Evolutionary conservation across 352 stramenopile genomes (phyloP).

Genomic region (Globisporangium nagaii): DNA sequence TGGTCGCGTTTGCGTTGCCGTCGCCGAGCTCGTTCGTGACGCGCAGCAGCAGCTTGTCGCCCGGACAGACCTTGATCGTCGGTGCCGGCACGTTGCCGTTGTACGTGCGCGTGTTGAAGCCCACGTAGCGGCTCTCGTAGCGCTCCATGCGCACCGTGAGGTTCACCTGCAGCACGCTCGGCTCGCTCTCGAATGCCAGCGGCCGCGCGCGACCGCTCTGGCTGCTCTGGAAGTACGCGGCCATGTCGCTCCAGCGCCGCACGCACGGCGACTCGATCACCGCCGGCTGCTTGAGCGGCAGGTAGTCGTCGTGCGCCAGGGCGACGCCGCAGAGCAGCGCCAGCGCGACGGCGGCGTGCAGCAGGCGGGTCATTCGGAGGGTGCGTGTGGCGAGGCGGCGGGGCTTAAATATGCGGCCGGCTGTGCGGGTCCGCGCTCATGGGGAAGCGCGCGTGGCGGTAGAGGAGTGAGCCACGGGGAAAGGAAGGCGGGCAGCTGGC

Average conservation of each 20-base stretch:
- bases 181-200: conserved; percentile 30
- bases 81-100: conserved; percentile 58
- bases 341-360: neutral
- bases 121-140: conserved; percentile 68
- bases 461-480: neutral
- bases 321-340: neutral
- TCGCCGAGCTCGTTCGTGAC: conserved; percentile 47
- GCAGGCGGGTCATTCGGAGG: neutral
- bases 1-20: conserved; percentile 55
- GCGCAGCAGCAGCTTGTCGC: conserved; percentile 51
- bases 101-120: conserved; percentile 72
- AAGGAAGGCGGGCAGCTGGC: too few species aligned
- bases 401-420: neutral
- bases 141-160: conserved; percentile 47
- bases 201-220: conserved; percentile 14
- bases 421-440: too few species aligned
- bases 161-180: conserved; percentile 49
- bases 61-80: conserved; percentile 70
- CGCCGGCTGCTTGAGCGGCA: conserved; percentile 30
- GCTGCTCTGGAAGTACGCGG: conserved; percentile 8
- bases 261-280: conserved; percentile 41
- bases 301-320: conserved; percentile 30
- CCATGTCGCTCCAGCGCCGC: conserved; percentile 26
- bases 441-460: neutral
- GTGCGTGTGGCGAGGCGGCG: too few species aligned